Evolutionary conservation across 2,329 filamentous ascomycete genomes (phyloP), one percentile per base, ranked within the genome.

Genomic region (Alternaria sp.): DNA sequence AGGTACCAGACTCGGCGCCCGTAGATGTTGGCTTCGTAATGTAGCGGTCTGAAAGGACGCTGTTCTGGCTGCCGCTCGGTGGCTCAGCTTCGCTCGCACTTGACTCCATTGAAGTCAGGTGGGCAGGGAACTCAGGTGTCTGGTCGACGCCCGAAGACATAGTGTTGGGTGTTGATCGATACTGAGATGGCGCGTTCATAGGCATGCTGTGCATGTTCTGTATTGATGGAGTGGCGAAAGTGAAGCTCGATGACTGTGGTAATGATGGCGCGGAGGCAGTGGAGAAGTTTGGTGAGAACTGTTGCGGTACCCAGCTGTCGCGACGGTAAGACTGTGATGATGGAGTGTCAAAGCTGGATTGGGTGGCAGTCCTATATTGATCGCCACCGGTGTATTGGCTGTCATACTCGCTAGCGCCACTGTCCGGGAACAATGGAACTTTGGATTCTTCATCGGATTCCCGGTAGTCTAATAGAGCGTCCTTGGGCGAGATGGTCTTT

Each of bases 401-500:
- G 66, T 83, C 77, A 75, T 84, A 85, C 74, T 88, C 86, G 71
- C 81, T 81, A 49, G 83, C 77, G 45, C 87, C 84, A 58, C 87
- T 84, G 2, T 87, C 84, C 4, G 91, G 87, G 75, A 97, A 97
- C 19, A 97, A 82, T 12, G 92, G 89, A 71, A 91, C 88, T 62
- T 88, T 88, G 5, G 87, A 82, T 51, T 91, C 90, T 17, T 90
- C 89, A 3, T 94, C 91, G 0, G 84, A 80, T 43, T 96, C 93
- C 65, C 90, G 88, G 76, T 94, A 97, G 64, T 97, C 94, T 54
- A 97, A 82, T 63, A 97, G 82, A 1, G 94, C 92, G 74, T 98
- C 95, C 81, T 97, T 96, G 23, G 95, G 96, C 2, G 95, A 98
- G 50, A 99, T 97, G 0, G 95, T 97, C 80, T 93, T 92, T 2